Evolutionary conservation across 129 eudicot species (phyloP), one percentile per base, ranked within the genome.

Genomic region (Pittosporum tobira): DNA sequence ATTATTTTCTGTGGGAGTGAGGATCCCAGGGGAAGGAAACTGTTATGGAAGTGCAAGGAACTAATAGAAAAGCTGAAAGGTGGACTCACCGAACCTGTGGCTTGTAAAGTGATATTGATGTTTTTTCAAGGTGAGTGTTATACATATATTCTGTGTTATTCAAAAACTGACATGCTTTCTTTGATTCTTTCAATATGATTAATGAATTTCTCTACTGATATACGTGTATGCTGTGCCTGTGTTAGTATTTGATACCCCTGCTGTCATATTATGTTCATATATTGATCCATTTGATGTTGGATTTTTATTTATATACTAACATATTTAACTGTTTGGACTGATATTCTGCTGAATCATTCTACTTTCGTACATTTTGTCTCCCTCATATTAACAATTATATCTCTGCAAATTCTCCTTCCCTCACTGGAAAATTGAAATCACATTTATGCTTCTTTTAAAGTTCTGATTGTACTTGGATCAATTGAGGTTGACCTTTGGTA

Each of bases 1-100:
- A 77, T 94, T 62, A 83, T 87, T 49, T 87, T 87, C 31, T 79
- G 75, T 1, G 81, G 94, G 31, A 80, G 96, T 73, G 96, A 87
- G 61, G 94, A 87, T 50, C 25, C 79, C 0, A 73, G 76, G 64
- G 94, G 94, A 48, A 83, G 88, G 70, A 87, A 87, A 65, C 55
- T 87, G 38, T 76, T 69, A 53, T 77, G 94, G 94, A 87, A 78
- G 57, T 80, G 88, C 27, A 88, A 86, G 49, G 96, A 83, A 55
- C 83, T 83, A 37, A 71, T 83, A 13, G 94, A 80, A 20, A 87
- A 78, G 48, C 51, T 87, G 73, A 87, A 80, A 68, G 70, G 72
- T 16, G 94, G 96, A 24, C 26, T 74, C 1, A 68, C 84, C 28
- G 96, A 87, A 62, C 70, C 94, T 1, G 46, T 75, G 66, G 84